Percentiles rank a stretch among this genome's conserved stretches.
These are phyloP conservation scores for Podospora conica DNA, from an alignment of 495 filamentous ascomycete species.

Conservation along the genomic window DNA sequence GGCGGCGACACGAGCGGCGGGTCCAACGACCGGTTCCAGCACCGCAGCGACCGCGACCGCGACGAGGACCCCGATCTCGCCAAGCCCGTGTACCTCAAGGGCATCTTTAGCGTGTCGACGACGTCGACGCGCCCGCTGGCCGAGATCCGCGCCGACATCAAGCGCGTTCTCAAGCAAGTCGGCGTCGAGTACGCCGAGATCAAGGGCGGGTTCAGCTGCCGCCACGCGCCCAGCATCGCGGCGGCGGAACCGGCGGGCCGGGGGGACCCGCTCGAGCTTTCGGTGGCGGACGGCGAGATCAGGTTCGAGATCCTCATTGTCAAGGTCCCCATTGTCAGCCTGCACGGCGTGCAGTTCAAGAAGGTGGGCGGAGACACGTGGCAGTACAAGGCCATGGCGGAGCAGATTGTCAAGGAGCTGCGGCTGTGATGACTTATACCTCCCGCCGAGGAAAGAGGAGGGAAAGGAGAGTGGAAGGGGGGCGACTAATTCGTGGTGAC, in stretches of 20 bases:
- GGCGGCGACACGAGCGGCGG: slow-evolving; percentile 38
- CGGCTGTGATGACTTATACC: slow-evolving; percentile 50
- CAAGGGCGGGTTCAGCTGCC: slow-evolving; percentile 85
- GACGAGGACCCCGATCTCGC: slow-evolving; percentile 55
- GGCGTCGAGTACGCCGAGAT: slow-evolving; percentile 90
- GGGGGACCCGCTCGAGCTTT: slow-evolving; percentile 36
- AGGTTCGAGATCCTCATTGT: slow-evolving; percentile 97
- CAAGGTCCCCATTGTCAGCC: slow-evolving; percentile 86
- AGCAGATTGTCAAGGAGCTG: slow-evolving; percentile 84
- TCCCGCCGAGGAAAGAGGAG: too few relatives aligned
- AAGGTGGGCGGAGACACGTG: slow-evolving; percentile 90
- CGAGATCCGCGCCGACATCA: slow-evolving; percentile 84
- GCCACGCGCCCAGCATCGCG: slow-evolving; percentile 75
- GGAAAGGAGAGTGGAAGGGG: neutral
- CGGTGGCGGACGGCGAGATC: slow-evolving; percentile 56
- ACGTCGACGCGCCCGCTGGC: slow-evolving; percentile 86
- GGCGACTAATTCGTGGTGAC: neutral
- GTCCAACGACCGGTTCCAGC: slow-evolving; percentile 44
- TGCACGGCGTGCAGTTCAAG: slow-evolving; percentile 98
- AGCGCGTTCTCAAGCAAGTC: slow-evolving; percentile 78
- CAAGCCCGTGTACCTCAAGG: slow-evolving; percentile 95
- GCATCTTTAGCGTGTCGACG: slow-evolving; percentile 94
- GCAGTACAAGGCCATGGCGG: slow-evolving; percentile 98
- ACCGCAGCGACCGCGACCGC: slow-evolving; percentile 38
- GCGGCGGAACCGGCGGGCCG: slow-evolving; percentile 36